phyloP scores from a whole-genome alignment of 1,284 basidiomycete species.

The Kalmanozyma brasiliensis region DNA sequence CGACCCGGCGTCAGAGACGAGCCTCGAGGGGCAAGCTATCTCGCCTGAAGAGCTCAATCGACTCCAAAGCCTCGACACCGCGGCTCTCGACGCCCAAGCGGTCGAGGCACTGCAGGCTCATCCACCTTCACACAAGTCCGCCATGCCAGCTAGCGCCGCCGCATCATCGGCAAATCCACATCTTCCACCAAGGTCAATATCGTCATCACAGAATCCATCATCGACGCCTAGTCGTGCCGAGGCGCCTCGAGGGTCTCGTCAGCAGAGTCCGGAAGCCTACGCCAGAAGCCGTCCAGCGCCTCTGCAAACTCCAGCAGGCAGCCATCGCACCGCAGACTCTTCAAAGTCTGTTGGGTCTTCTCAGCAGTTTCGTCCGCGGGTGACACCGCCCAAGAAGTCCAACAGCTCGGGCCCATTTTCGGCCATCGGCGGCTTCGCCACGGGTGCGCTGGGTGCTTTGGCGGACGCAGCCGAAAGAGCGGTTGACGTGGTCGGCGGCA shows the following conservation, averaged over 20 bases:
- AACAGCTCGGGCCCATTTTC: slow-evolving; percentile 33
- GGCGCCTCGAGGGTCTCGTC: slow-evolving; percentile 3
- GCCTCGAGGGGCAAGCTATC: slow-evolving; percentile 38
- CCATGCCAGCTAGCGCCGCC: not conserved
- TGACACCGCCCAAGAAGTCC: slow-evolving; percentile 34
- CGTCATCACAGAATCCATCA: not conserved
- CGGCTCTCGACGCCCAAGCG: slow-evolving; percentile 16
- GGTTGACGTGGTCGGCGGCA: slow-evolving; percentile 48
- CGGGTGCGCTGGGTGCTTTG: slow-evolving; percentile 40
- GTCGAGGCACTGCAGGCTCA: slow-evolving; percentile 8
- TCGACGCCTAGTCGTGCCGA: too few species aligned
- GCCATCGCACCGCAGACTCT: slow-evolving; percentile 4
- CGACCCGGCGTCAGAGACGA: slow-evolving; percentile 47
- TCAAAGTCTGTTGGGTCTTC: slow-evolving; percentile 10
- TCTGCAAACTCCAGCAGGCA: slow-evolving; percentile 1
- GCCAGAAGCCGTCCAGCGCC: not conserved
- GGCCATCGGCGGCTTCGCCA: slow-evolving; percentile 46
- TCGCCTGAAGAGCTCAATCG: slow-evolving; percentile 41
- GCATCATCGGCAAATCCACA: not conserved
- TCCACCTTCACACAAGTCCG: not conserved
- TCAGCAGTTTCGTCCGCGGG: slow-evolving; percentile 12
- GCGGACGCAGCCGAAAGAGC: slow-evolving; percentile 45
- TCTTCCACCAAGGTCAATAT: not conserved
- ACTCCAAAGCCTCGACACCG: slow-evolving; percentile 31
- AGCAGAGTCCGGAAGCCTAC: not conserved